A percentile compares a stretch with the other conserved stretches of the same genome.
These are phyloP conservation scores for Yamadazyma sp. DNA, from an alignment of 805 yeast species.

Conservation along the genomic window DNA sequence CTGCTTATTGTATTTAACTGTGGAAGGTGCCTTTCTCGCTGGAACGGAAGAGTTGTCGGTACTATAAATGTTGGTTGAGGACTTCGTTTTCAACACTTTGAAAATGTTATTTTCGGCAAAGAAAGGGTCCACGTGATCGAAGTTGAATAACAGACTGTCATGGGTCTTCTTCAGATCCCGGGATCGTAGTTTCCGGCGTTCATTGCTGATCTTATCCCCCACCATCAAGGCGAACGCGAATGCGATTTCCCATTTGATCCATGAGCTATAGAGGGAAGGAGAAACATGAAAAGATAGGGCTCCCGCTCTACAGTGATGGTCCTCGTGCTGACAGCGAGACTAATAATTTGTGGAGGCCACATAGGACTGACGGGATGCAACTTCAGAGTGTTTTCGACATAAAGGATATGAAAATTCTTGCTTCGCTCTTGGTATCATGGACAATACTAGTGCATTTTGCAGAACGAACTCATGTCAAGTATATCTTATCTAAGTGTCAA, in stretches of 20 bases:
- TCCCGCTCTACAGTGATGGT: slow-evolving; percentile 3
- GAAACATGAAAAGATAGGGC: slow-evolving; percentile 4
- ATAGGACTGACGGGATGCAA: not conserved
- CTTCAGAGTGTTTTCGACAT: not conserved
- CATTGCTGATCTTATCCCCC: slow-evolving; percentile 6
- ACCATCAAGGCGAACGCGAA: not conserved
- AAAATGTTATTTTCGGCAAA: slow-evolving; percentile 20
- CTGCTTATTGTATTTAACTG: not conserved
- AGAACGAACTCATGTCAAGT: slow-evolving; percentile 31
- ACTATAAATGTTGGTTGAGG: not conserved
- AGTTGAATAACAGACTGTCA: slow-evolving; percentile 27
- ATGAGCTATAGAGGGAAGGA: slow-evolving; percentile 26
- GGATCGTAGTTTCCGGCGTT: slow-evolving; percentile 26
- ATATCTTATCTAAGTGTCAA: slow-evolving; percentile 26
- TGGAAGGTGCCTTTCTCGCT: not conserved
- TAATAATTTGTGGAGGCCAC: not conserved
- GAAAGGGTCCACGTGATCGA: slow-evolving; percentile 30
- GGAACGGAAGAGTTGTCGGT: slow-evolving; percentile 1
- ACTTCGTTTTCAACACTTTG: slow-evolving; percentile 6
- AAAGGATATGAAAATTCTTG: slow-evolving; percentile 3
- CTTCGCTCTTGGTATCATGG: slow-evolving; percentile 23
- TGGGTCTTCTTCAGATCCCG: slow-evolving; percentile 10
- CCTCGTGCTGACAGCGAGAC: not conserved
- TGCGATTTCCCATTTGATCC: slow-evolving; percentile 1
- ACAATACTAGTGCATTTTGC: slow-evolving; percentile 26